These are phyloP conservation scores for Kingdonia uniflora DNA, from an alignment of 164 flowering plant genomes.

Conservation along the genomic window DNA sequence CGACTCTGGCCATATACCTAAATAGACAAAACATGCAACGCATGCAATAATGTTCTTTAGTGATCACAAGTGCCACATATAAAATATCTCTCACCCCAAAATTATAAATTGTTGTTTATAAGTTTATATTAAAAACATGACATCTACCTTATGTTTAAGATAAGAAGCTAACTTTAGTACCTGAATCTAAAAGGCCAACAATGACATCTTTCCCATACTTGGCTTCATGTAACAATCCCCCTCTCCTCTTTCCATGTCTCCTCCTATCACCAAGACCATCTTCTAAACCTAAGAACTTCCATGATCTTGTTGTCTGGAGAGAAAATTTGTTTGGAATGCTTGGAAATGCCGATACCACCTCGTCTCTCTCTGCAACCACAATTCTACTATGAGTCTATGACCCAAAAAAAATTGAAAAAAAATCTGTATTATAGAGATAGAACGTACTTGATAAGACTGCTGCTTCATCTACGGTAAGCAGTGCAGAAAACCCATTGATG, in stretches of 20 bases:
- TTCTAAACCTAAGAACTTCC: slow-evolving; percentile 56
- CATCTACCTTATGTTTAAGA: no score
- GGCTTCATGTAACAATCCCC: slow-evolving; percentile 26
- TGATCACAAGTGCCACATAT: neutral
- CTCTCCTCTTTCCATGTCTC: slow-evolving; percentile 1
- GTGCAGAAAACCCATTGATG: slow-evolving; percentile 90
- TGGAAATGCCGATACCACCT: slow-evolving; percentile 44
- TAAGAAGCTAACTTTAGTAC: slow-evolving; percentile 20
- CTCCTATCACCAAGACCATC: neutral
- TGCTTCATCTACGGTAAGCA: slow-evolving; percentile 63
- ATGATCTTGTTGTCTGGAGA: slow-evolving; percentile 86
- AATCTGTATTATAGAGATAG: neutral
- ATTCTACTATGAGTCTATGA: no score
- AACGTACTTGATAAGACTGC: slow-evolving; percentile 40
- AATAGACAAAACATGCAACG: neutral
- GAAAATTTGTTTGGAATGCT: slow-evolving; percentile 35
- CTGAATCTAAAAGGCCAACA: slow-evolving; percentile 67
- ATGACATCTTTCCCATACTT: slow-evolving; percentile 49
- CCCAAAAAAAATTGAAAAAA: neutral
- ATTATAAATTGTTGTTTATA: no score
- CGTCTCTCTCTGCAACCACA: slow-evolving; percentile 41
- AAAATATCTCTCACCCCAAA: no score
- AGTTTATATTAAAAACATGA: no score
- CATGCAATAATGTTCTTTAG: neutral
- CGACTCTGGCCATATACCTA: slow-evolving; percentile 88